phyloP scores from a whole-genome alignment of 495 filamentous ascomycete species.

The Mycothermus thermophilus region DNA sequence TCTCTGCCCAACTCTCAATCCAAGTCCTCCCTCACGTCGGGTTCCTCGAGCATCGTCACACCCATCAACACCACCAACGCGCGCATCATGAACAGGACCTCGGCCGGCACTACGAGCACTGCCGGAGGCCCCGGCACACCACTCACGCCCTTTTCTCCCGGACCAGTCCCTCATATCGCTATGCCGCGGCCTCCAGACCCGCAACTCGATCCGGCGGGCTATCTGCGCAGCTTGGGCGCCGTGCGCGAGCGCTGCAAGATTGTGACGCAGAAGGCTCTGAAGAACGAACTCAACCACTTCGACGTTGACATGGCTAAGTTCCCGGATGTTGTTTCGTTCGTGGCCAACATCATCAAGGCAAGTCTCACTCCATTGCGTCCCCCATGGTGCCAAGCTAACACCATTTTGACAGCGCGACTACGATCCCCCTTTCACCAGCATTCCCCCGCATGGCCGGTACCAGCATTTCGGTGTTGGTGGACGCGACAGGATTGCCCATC shows the following conservation, averaged over 20 bases:
- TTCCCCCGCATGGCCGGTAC: conserved; percentile 78
- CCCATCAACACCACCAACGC: conserved; percentile 14
- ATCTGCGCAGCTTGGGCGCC: conserved; percentile 79
- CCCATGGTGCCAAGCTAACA: no score
- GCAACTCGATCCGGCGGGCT: conserved; percentile 76
- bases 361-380: conserved; percentile 7
- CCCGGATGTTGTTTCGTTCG: conserved; percentile 73
- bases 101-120: conserved; percentile 24
- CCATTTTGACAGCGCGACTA: conserved; percentile 56
- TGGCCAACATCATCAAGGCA: conserved; percentile 95
- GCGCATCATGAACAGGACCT: conserved; percentile 25
- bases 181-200: conserved; percentile 83
- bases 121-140: conserved; percentile 27
- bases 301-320: conserved; percentile 85
- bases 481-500: conserved; percentile 54
- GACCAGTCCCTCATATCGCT: conserved; percentile 38
- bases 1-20: conserved; percentile 18
- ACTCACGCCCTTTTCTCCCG: conserved; percentile 30
- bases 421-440: conserved; percentile 68
- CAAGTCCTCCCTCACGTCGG: conserved; percentile 22
- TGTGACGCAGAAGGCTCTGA: conserved; percentile 62
- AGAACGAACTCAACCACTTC: conserved; percentile 75
- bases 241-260: conserved; percentile 67
- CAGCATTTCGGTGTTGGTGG: conserved; percentile 87
- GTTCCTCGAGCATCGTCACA: conserved; percentile 22